Evolutionary conservation across 257 asterid genomes (phyloP), one percentile per base, ranked within the genome.

Genomic region (Thymus quinquecostatus): DNA sequence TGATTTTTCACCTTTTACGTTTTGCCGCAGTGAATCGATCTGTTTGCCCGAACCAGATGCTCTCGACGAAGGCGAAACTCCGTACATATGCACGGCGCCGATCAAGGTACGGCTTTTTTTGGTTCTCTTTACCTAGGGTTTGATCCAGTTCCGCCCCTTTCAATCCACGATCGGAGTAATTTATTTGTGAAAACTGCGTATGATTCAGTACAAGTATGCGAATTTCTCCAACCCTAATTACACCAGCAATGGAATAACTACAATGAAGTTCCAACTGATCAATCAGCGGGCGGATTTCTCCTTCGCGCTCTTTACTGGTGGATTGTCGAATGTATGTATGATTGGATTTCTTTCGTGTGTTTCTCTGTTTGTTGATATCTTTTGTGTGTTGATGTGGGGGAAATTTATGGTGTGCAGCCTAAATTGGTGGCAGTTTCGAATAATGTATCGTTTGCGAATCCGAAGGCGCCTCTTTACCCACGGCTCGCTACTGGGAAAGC

Each of bases 381-480:
- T 21, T 61, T 62, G 7, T 14, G 14, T 11, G 9, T 8, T 27
- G 28, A 44, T 4, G 56, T 14, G 10, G 32, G 28, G 2, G 9
- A n/a, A 44, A 27, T 58, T 47, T 14, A 32, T 59, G 33, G 9
- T 12, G 29, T 70, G 84, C 92, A 86, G 92, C 95, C 90, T 21
- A 83, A 79, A 59, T 65, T 86, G 79, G 79, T 80, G 36, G 88
- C 86, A 44, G 70, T 84, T 68, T 88, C 92, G 57, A 84, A 84
- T 66, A 29, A 77, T 75, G 67, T 88, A 74, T 71, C 89, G 36
- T 88, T 86, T 76, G 61, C 73, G 51, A 88, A 88, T 79, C 95
- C 95, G 12, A 88, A 86, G 73, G 90, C 92, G 56, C 92, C 95
- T 11, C 82, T 86, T 40, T 88, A 65, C 41, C 72, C 76, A 28